A percentile compares a stretch with the other conserved stretches of the same genome.
These are phyloP conservation scores for Mucor plumbeus DNA, from an alignment of 371 early-diverging fungal genomes.

Conservation along the genomic window DNA sequence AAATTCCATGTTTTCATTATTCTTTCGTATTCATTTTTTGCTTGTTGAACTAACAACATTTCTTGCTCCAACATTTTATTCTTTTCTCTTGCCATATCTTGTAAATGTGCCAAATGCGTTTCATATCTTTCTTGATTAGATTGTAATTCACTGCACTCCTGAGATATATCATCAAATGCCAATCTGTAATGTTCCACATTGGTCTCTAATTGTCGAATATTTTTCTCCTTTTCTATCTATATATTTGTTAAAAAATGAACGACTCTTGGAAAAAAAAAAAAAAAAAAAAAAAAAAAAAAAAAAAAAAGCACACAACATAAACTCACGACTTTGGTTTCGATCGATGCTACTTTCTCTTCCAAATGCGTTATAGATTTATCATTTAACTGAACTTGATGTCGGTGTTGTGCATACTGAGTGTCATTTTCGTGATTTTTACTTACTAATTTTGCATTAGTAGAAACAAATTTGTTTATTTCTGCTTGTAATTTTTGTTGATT, in stretches of 20 bases:
- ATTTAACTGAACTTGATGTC: neutral
- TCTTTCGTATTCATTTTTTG: neutral
- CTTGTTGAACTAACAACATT: neutral
- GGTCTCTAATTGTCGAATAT: neutral
- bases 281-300: too few relatives aligned
- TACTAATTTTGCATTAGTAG: neutral
- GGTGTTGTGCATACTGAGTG: neutral
- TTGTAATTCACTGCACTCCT: neutral
- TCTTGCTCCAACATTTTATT: conserved; percentile 2
- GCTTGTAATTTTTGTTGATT: neutral
- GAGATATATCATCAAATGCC: neutral
- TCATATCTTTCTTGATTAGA: neutral
- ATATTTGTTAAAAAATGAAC: neutral
- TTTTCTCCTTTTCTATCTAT: neutral
- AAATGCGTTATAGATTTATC: conserved; percentile 1
- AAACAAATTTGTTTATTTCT: neutral
- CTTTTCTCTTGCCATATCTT: conserved; percentile 7
- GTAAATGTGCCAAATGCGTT: neutral
- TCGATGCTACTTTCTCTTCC: conserved; percentile 6
- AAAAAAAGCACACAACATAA: neutral
- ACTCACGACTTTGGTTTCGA: conserved; percentile 3
- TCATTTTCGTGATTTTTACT: neutral
- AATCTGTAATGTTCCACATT: neutral
- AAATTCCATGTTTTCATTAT: conserved; percentile 2
- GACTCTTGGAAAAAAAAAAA: neutral